phyloP scores from a whole-genome alignment of 208 protist species.

The Crithidia fasciculata region DNA sequence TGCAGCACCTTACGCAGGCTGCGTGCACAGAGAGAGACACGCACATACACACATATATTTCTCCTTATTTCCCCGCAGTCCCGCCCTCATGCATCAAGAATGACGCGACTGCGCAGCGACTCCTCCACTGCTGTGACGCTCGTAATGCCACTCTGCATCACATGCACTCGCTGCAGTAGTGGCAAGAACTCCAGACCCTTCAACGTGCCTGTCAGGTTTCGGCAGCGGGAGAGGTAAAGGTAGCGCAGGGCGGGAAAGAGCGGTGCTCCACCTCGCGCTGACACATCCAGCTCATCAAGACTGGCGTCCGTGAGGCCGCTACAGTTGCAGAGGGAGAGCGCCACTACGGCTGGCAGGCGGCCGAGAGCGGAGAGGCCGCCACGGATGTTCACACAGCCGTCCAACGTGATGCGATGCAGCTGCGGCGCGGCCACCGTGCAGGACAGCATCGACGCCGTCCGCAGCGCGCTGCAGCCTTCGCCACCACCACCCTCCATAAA shows the following conservation, averaged over 20 bases:
- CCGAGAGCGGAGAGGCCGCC: not conserved
- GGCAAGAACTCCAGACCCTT: slow-evolving; percentile 5
- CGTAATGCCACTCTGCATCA: slow-evolving; percentile 11
- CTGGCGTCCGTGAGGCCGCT: slow-evolving; percentile 13
- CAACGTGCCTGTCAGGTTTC: slow-evolving; percentile 13
- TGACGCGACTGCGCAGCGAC: slow-evolving; percentile 9
- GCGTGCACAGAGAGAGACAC: not conserved
- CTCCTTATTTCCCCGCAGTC: not conserved
- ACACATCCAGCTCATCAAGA: not conserved
- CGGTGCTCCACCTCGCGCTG: too few species aligned
- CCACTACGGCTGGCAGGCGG: slow-evolving; percentile 4
- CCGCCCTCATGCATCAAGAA: not conserved
- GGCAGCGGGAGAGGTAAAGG: slow-evolving; percentile 12
- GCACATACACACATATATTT: not conserved
- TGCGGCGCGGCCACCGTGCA: not conserved
- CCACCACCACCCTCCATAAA: not conserved
- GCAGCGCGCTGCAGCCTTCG: not conserved
- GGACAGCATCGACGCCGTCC: not conserved
- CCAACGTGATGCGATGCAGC: slow-evolving; percentile 12
- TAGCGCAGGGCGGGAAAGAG: slow-evolving; percentile 6
- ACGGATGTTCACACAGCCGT: slow-evolving; percentile 25
- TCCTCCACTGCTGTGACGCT: not conserved
- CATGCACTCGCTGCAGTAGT: slow-evolving; percentile 9
- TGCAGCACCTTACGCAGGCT: too few species aligned
- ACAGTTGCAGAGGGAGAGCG: slow-evolving; percentile 18